phyloP scores from a whole-genome alignment of 164 flowering plant genomes.

The Berberis thunbergii region DNA sequence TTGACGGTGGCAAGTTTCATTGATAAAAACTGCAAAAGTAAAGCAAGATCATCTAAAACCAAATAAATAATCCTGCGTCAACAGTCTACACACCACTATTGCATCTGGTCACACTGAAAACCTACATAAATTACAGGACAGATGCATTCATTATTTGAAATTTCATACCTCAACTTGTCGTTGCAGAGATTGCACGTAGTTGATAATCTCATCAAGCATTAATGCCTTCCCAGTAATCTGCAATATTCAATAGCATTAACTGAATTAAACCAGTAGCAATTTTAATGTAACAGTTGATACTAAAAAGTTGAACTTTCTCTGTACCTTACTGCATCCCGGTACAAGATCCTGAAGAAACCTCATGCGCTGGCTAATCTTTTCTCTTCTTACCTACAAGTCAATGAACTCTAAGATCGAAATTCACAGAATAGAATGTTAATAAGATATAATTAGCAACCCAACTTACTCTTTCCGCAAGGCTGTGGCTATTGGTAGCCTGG shows the following conservation, averaged over 20 bases:
- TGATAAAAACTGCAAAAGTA: slow-evolving; percentile 62
- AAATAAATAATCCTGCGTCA: too few species aligned
- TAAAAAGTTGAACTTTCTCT: neutral
- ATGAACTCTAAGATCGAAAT: neutral
- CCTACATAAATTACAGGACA: too few species aligned
- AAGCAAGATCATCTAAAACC: neutral
- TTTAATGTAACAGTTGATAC: neutral
- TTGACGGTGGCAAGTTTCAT: slow-evolving; percentile 95
- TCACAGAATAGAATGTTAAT: neutral
- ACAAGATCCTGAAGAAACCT: slow-evolving; percentile 96
- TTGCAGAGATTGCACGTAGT: slow-evolving; percentile 95
- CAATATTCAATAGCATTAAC: neutral
- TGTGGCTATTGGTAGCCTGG: slow-evolving; percentile 96
- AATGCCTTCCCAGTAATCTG: slow-evolving; percentile 95
- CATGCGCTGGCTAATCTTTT: slow-evolving; percentile 94
- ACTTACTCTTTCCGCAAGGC: slow-evolving; percentile 93
- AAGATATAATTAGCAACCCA: neutral
- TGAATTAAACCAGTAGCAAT: neutral
- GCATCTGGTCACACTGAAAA: too few species aligned
- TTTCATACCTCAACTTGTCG: slow-evolving; percentile 89
- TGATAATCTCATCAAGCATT: slow-evolving; percentile 98
- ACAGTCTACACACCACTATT: too few species aligned
- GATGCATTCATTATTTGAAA: too few species aligned
- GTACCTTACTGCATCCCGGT: slow-evolving; percentile 96
- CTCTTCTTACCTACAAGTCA: slow-evolving; percentile 74